A percentile compares a stretch with the other conserved stretches of the same genome.
phyloP scores from a whole-genome alignment of 2,329 filamentous ascomycete species.

The Penicillium freii region DNA sequence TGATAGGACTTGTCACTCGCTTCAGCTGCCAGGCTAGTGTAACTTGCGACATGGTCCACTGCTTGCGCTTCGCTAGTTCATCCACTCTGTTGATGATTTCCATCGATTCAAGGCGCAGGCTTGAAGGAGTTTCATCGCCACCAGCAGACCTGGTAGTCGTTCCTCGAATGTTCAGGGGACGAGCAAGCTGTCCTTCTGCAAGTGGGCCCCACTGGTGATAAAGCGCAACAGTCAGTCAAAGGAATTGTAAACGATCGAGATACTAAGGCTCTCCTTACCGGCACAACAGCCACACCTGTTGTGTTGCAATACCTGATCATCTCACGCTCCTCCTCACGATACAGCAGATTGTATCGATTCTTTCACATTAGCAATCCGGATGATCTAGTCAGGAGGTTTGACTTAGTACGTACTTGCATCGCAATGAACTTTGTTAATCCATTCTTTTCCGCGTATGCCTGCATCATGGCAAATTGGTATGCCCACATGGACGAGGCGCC shows the following conservation, averaged over 20 bases:
- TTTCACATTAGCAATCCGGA: background rate
- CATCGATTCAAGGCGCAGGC: conserved; percentile 2
- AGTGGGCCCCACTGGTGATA: conserved; percentile 2
- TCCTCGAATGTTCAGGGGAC: background rate
- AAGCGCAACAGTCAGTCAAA: background rate
- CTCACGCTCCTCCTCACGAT: conserved; percentile 16
- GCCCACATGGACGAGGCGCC: conserved; percentile 36
- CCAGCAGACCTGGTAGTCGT: background rate
- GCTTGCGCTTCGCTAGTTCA: conserved; percentile 10
- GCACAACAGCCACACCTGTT: conserved; percentile 5
- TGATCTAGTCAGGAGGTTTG: conserved; percentile 23
- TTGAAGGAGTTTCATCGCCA: background rate
- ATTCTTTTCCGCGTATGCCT: conserved; percentile 55
- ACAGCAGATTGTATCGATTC: conserved; percentile 9
- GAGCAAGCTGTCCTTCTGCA: conserved; percentile 1
- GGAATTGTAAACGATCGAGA: background rate
- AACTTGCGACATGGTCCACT: conserved; percentile 15
- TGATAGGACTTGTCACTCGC: conserved; percentile 12
- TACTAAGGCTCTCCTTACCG: background rate
- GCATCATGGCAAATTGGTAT: conserved; percentile 39
- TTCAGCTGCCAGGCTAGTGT: conserved; percentile 9
- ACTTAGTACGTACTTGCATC: conserved; percentile 47
- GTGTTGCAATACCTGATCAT: conserved; percentile 10
- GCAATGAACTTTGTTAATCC: conserved; percentile 60
- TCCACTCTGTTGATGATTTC: conserved; percentile 15